phyloP scores from a whole-genome alignment of 805 yeast species.

The Kodamaea hsintzibuensis region DNA sequence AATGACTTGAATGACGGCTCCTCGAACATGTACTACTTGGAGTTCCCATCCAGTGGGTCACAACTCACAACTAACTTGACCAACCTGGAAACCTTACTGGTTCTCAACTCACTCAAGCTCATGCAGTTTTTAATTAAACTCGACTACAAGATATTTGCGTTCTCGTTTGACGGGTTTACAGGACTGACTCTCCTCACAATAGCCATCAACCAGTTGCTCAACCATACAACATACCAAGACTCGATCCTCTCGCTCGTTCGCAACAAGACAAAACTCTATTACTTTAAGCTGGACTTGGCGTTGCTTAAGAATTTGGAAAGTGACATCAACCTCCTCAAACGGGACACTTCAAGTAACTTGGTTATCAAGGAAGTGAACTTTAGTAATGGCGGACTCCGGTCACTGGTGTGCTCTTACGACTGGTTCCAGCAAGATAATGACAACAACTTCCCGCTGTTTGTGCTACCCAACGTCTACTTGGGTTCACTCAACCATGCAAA shows the following conservation, averaged over 20 bases:
- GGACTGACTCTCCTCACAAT: slow-evolving; percentile 25
- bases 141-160: slow-evolving; percentile 28
- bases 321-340: slow-evolving; percentile 27
- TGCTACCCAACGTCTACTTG: slow-evolving; percentile 28
- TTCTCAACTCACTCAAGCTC: slow-evolving; percentile 31
- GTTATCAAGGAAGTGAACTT: slow-evolving; percentile 3
- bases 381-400: not conserved
- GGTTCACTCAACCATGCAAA: slow-evolving; percentile 38
- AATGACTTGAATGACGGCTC: slow-evolving; percentile 10
- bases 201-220: slow-evolving; percentile 16
- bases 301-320: slow-evolving; percentile 32
- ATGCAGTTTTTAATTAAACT: slow-evolving; percentile 21
- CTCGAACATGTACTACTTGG: slow-evolving; percentile 23
- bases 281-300: slow-evolving; percentile 28
- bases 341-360: slow-evolving; percentile 11
- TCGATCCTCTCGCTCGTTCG: slow-evolving; percentile 18
- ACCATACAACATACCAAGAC: slow-evolving; percentile 23
- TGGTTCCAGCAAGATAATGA: slow-evolving; percentile 35
- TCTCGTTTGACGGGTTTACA: slow-evolving; percentile 41
- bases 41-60: slow-evolving; percentile 35
- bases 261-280: slow-evolving; percentile 25
- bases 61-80: slow-evolving; percentile 21
- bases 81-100: slow-evolving; percentile 25
- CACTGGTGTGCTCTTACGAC: slow-evolving; percentile 18
- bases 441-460: slow-evolving; percentile 38